Percentiles rank a stretch among this genome's conserved stretches.
Evolutionary conservation across 192 early-diverging fungal species (phyloP).

Genomic region (Mortierella hygrophila): DNA sequence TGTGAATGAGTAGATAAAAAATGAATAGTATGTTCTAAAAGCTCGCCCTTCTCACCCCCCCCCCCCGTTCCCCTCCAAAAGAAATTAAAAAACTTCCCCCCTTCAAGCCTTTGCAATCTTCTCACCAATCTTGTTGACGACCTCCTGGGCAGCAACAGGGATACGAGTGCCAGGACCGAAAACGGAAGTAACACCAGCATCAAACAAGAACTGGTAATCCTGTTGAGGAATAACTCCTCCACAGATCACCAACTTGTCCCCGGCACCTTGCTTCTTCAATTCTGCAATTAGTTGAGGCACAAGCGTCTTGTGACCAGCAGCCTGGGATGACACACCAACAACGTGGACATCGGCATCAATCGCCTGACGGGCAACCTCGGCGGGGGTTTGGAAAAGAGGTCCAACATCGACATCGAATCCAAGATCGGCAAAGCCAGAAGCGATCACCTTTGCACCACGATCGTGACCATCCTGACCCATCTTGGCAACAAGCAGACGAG

Average conservation of each 20-base stretch:
- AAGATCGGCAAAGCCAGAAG: slow-evolving; percentile 89
- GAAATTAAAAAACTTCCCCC: background rate
- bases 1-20: background rate
- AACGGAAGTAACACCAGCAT: slow-evolving; percentile 83
- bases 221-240: slow-evolving; percentile 92
- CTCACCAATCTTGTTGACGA: slow-evolving; percentile 78
- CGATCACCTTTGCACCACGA: slow-evolving; percentile 94
- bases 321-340: slow-evolving; percentile 88
- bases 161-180: slow-evolving; percentile 94
- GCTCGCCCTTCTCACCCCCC: no score
- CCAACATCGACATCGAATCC: slow-evolving; percentile 95
- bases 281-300: slow-evolving; percentile 85
- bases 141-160: slow-evolving; percentile 85
- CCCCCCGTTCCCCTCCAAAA: no score
- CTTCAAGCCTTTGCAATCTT: slow-evolving; percentile 32
- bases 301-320: slow-evolving; percentile 90
- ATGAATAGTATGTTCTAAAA: no score
- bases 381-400: slow-evolving; percentile 91
- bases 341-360: slow-evolving; percentile 93
- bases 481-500: slow-evolving; percentile 90
- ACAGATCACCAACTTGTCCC: slow-evolving; percentile 80
- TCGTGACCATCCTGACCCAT: slow-evolving; percentile 97
- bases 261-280: slow-evolving; percentile 80
- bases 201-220: slow-evolving; percentile 86
- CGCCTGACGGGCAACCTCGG: slow-evolving; percentile 90